Evolutionary conservation across 1,284 basidiomycete genomes (phyloP), one percentile per base, ranked within the genome.

Genomic region (Schizophyllum commune): DNA sequence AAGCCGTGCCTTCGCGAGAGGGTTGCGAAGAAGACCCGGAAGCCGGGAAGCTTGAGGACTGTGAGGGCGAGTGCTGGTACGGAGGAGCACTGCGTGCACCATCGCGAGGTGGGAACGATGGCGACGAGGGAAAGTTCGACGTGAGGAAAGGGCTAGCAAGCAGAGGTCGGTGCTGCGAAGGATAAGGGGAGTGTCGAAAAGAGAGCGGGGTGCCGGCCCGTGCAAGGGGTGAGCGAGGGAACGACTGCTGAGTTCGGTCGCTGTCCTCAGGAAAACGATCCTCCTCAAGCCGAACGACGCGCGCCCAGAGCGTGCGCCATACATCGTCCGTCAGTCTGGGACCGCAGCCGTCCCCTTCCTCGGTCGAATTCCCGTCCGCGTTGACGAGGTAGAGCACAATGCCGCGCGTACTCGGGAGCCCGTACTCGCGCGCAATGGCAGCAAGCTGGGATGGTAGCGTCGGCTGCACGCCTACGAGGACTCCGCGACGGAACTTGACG

Each of bases 341-440:
- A 15, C 91, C 91, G 34, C 84, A 86, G 62, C 85, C 84, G 15
- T 81, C 79, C n/a, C 72, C 65, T 64, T 71, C 66, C 9, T 74
- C 74, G 8, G 67, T 22, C 62, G 59, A 55, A 59, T 65, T 58
- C 62, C 60, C 39, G 62, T 55, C 8, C 64, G 63, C 63, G 65
- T 60, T 66, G 55, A 91, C 78, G 55, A 94, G 83, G 70, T 92
- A 94, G 3, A 94, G 77, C 54, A 92, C 76, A 60, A 94, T 75
- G 15, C 92, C 92, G 15, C 82, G 73, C 0, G 88, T 89, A 66
- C 88, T 92, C 1, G 92, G 92, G 13, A 94, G 77, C 8, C 88
- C 88, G 70, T 93, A 94, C 73, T 94, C 92, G 70, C 86, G 86
- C n/a, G 92, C 89, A 59, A 92, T 92, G n/a, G 89, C 88, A 53